Conservation (phyloP, 108 stramenopile genomes). For the Stephanodiscus minutulus region DNA sequence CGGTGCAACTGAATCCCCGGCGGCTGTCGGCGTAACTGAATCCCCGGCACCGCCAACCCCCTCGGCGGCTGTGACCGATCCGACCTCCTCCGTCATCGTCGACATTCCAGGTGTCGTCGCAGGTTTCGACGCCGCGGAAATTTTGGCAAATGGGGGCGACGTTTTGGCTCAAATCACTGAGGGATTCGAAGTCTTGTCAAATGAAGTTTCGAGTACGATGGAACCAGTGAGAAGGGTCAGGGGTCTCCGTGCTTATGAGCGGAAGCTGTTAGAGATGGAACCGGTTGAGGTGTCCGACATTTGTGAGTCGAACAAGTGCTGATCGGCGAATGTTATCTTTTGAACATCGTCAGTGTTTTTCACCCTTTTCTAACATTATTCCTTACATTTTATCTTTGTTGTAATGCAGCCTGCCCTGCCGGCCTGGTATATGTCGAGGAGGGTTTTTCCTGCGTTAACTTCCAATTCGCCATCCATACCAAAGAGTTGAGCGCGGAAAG, state of each 20-base stretch:
- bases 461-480: conserved; percentile 4
- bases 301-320: not conserved
- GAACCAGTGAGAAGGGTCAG: not conserved
- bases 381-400: not conserved
- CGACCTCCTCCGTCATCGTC: not conserved
- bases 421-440: conserved; percentile 1
- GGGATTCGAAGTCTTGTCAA: not conserved
- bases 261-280: not conserved
- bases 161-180: not conserved
- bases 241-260: not conserved
- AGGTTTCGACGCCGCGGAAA: not conserved
- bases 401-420: conserved; percentile 10
- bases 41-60: not conserved
- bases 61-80: no score
- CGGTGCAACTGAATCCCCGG: no score
- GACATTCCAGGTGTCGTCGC: not conserved
- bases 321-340: not conserved
- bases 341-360: no score
- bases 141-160: not conserved
- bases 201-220: not conserved
- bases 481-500: not conserved
- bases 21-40: not conserved
- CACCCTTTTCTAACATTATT: not conserved
- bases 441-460: conserved; percentile 7
- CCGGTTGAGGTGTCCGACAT: conserved; percentile 3